phyloP scores from a whole-genome alignment of 2,329 filamentous ascomycete species.

The Fusarium piperis region DNA sequence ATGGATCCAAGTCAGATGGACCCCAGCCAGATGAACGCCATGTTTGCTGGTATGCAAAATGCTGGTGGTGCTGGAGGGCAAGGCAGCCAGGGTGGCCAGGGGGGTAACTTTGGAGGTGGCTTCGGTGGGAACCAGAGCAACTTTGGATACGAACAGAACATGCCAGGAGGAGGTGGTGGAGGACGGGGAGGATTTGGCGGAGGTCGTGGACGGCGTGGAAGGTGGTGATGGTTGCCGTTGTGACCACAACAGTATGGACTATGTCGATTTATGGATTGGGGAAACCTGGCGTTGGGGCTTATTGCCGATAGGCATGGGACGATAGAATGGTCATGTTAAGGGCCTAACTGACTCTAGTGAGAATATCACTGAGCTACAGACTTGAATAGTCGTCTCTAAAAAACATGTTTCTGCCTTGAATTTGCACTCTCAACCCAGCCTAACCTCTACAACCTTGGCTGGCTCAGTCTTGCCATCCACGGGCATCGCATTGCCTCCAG shows the following conservation, averaged over 20 bases:
- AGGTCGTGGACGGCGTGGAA: slow-evolving; percentile 40
- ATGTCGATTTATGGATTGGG: slow-evolving; percentile 36
- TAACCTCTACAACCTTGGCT: slow-evolving; percentile 31
- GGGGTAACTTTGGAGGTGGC: slow-evolving; percentile 63
- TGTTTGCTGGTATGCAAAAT: slow-evolving; percentile 68
- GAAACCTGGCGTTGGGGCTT: slow-evolving; percentile 42
- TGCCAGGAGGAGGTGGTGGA: slow-evolving; percentile 52
- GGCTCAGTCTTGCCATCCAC: slow-evolving; percentile 33
- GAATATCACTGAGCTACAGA: slow-evolving; percentile 4
- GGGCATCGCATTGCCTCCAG: slow-evolving; percentile 19
- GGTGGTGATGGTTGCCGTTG: slow-evolving; percentile 27
- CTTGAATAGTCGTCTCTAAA: slow-evolving; percentile 10
- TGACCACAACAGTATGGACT: slow-evolving; percentile 9
- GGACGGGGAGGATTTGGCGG: slow-evolving; percentile 48
- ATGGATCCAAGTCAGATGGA: slow-evolving; percentile 76
- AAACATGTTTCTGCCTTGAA: background rate
- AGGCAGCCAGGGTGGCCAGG: slow-evolving; percentile 60
- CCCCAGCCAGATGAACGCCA: slow-evolving; percentile 64
- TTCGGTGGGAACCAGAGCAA: slow-evolving; percentile 63
- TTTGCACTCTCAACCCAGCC: background rate
- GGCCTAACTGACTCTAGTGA: slow-evolving; percentile 6
- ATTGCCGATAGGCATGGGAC: slow-evolving; percentile 31
- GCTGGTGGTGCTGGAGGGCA: slow-evolving; percentile 51
- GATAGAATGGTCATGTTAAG: slow-evolving; percentile 32
- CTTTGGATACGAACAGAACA: slow-evolving; percentile 61